Percentiles rank a stretch among this genome's conserved stretches.
Evolutionary conservation across 495 filamentous ascomycete genomes (phyloP).

Genomic region (Talaromyces ruber): DNA sequence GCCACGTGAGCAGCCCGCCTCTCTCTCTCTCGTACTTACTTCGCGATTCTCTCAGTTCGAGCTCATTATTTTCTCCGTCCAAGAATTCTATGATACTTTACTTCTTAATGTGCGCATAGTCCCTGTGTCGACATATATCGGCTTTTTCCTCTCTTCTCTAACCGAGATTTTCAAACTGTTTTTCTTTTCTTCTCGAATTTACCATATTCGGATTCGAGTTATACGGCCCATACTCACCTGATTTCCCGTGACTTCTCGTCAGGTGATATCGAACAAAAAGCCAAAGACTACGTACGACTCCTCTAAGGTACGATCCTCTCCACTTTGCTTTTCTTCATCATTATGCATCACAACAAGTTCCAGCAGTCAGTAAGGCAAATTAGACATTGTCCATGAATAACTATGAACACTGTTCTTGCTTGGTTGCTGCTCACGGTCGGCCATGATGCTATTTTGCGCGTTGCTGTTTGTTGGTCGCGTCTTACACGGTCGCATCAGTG

Average conservation of each 20-base stretch:
- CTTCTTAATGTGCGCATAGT: not conserved
- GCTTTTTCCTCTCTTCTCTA: slow-evolving; percentile 15
- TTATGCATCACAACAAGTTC: not conserved
- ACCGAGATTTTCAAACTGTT: slow-evolving; percentile 11
- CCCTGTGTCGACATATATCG: slow-evolving; percentile 6
- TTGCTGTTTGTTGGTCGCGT: slow-evolving; percentile 4
- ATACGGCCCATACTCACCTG: slow-evolving; percentile 19
- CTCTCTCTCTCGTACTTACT: slow-evolving; percentile 13
- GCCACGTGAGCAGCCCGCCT: slow-evolving; percentile 38
- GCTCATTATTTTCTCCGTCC: not conserved
- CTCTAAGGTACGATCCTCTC: slow-evolving; percentile 27
- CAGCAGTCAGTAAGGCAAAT: not conserved
- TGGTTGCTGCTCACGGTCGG: not conserved
- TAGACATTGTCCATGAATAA: not conserved
- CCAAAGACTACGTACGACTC: slow-evolving; percentile 21
- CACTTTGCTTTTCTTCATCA: slow-evolving; percentile 7
- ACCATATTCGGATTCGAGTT: slow-evolving; percentile 15
- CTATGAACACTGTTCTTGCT: not conserved
- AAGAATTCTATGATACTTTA: not conserved
- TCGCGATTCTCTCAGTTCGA: not conserved
- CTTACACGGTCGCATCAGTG: slow-evolving; percentile 1
- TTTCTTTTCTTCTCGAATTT: slow-evolving; percentile 15
- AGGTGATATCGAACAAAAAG: slow-evolving; percentile 40
- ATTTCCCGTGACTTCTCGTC: slow-evolving; percentile 46
- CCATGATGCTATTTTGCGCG: not conserved